Conservation (phyloP, 225 moss, liverwort and hornwort species). For the Rhytidiadelphus loreus region DNA sequence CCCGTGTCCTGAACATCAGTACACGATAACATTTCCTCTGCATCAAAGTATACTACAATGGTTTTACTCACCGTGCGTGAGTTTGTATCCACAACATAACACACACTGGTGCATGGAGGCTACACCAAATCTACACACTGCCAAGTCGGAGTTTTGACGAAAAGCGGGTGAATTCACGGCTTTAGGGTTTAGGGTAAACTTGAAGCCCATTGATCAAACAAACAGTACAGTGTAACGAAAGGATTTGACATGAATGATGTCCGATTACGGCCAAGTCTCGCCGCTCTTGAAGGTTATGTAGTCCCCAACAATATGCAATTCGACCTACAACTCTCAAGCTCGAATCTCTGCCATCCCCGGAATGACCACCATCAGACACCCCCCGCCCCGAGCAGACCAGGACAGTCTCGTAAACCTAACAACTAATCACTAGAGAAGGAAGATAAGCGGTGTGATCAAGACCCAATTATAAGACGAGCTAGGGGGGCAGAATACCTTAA, state of each 20-base stretch:
- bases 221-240: neutral
- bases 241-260: neutral
- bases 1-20: neutral
- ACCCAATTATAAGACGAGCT: neutral
- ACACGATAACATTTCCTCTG: neutral
- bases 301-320: neutral
- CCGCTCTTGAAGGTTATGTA: neutral
- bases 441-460: neutral
- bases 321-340: neutral
- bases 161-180: neutral
- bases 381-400: neutral
- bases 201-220: neutral
- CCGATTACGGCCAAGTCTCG: neutral
- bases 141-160: neutral
- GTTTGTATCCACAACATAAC: neutral
- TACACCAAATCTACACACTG: no score
- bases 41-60: neutral
- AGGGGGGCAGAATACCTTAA: neutral
- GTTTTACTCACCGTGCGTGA: no score
- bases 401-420: neutral
- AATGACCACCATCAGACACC: neutral
- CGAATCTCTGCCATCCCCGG: neutral
- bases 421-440: neutral
- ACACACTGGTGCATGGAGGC: neutral
- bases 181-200: neutral